phyloP scores from a whole-genome alignment of 768 basidiomycete species.

The Asterophora lycoperdoides region DNA sequence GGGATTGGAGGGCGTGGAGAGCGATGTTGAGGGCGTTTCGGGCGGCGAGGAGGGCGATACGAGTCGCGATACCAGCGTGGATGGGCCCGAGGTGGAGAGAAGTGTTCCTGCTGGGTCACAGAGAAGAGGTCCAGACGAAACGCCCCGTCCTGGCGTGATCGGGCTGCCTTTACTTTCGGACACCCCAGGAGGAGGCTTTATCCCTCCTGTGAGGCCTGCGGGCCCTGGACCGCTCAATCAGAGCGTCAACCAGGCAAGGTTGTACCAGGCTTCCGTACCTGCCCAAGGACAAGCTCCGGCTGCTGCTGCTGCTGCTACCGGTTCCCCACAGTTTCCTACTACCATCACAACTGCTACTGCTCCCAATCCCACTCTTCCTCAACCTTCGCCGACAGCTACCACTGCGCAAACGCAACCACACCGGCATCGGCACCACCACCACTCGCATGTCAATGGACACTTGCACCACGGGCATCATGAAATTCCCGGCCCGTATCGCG shows the following conservation, averaged over 20 bases:
- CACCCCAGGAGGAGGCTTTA: too few relatives aligned
- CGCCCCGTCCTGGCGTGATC: slow-evolving; percentile 59
- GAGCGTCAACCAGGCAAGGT: not conserved
- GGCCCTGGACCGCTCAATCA: slow-evolving; percentile 1
- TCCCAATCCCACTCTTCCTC: too few relatives aligned
- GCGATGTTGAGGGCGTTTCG: slow-evolving; percentile 23
- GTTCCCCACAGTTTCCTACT: too few relatives aligned
- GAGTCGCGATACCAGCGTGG: slow-evolving; percentile 19
- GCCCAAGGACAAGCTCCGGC: too few relatives aligned
- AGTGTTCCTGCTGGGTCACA: slow-evolving; percentile 14
- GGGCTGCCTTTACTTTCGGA: slow-evolving; percentile 38
- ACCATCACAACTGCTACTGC: too few relatives aligned
- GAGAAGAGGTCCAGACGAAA: slow-evolving; percentile 41
- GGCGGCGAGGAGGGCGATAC: slow-evolving; percentile 21
- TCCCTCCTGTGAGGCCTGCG: not conserved
- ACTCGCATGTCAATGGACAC: not conserved
- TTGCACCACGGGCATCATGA: slow-evolving; percentile 23
- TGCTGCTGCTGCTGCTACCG: too few relatives aligned
- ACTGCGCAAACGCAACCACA: not conserved
- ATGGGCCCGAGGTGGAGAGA: slow-evolving; percentile 13
- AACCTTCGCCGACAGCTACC: not conserved
- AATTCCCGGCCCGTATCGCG: slow-evolving; percentile 70
- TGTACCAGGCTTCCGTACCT: too few relatives aligned
- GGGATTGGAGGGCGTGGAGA: slow-evolving; percentile 15
- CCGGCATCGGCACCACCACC: slow-evolving; percentile 5